Conservation (phyloP, 2,329 filamentous ascomycete genomes). For the Ophiostoma ulmi region DNA sequence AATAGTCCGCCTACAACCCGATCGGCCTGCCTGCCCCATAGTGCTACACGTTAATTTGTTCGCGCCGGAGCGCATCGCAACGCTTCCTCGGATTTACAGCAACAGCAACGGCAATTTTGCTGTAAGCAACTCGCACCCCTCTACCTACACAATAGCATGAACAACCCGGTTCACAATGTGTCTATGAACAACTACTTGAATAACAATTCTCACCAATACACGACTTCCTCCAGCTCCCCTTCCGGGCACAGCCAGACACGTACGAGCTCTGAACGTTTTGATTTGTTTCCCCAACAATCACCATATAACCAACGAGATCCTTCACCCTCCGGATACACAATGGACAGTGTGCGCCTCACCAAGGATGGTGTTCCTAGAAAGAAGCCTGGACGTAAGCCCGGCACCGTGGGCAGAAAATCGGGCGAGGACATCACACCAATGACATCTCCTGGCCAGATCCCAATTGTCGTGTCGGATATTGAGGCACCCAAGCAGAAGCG, state of each 20-base stretch:
- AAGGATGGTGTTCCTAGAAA: conserved; percentile 56
- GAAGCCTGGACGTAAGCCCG: conserved; percentile 63
- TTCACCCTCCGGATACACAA: conserved; percentile 19
- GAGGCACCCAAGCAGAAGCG: conserved; percentile 47
- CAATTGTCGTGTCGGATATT: conserved; percentile 34
- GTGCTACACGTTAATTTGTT: conserved; percentile 5
- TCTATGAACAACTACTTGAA: conserved; percentile 32
- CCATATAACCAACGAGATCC: neutral
- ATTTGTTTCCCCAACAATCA: neutral
- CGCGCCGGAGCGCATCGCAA: conserved; percentile 16
- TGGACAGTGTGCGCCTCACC: conserved; percentile 47
- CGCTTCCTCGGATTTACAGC: neutral
- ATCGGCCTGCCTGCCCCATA: conserved; percentile 5
- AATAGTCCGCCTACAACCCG: conserved; percentile 13
- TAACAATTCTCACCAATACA: conserved; percentile 49
- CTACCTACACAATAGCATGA: neutral
- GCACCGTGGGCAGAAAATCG: conserved; percentile 37
- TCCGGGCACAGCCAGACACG: conserved; percentile 40
- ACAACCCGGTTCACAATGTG: conserved; percentile 29
- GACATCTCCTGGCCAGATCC: conserved; percentile 35
- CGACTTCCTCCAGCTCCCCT: conserved; percentile 45
- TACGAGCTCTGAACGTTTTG: conserved; percentile 31
- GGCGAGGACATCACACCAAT: conserved; percentile 25
- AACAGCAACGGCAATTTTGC: neutral
- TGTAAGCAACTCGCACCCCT: neutral